Percentiles rank a stretch among this genome's conserved stretches.
These are phyloP conservation scores for Polytrichum formosum DNA, from an alignment of 225 moss, liverwort and hornwort genomes.

Conservation along the genomic window DNA sequence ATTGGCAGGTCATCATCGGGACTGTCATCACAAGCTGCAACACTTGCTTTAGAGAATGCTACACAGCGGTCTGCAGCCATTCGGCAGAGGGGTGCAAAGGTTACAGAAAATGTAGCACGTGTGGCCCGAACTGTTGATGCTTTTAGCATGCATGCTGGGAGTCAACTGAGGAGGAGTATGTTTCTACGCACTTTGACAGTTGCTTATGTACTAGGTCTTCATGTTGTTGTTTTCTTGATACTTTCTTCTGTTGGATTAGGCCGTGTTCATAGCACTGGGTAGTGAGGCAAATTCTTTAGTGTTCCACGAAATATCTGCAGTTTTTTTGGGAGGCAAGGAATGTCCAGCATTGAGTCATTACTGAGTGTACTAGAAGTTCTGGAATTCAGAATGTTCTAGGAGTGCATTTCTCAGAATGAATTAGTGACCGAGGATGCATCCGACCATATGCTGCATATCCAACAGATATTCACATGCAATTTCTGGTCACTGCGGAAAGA, in stretches of 20 bases:
- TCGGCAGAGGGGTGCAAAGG: conserved; percentile 73
- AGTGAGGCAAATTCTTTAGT: no score
- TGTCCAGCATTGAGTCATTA: no score
- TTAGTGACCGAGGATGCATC: no score
- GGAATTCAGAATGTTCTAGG: no score
- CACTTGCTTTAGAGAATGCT: conserved; percentile 60
- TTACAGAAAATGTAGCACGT: conserved; percentile 67
- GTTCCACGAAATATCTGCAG: no score
- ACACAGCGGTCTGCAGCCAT: conserved; percentile 47
- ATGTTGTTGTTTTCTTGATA: conserved; percentile 67
- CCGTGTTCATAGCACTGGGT: conserved; percentile 28
- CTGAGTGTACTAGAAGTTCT: no score
- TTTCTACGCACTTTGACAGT: conserved; percentile 72
- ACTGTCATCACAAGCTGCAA: conserved; percentile 50
- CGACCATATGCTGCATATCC: no score
- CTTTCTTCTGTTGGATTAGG: conserved; percentile 57
- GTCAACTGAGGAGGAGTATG: conserved; percentile 71
- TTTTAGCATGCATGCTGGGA: conserved; percentile 72
- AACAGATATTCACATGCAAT: no score
- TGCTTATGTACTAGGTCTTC: conserved; percentile 69
- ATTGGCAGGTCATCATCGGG: conserved; percentile 59
- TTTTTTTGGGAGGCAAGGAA: no score
- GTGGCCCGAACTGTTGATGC: conserved; percentile 78
- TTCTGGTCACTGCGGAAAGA: not conserved
- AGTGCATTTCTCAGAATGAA: no score